Percentiles rank a stretch among this genome's conserved stretches.
phyloP scores from a whole-genome alignment of 73 alveolate genomes.

The Paramecium bursaria region DNA sequence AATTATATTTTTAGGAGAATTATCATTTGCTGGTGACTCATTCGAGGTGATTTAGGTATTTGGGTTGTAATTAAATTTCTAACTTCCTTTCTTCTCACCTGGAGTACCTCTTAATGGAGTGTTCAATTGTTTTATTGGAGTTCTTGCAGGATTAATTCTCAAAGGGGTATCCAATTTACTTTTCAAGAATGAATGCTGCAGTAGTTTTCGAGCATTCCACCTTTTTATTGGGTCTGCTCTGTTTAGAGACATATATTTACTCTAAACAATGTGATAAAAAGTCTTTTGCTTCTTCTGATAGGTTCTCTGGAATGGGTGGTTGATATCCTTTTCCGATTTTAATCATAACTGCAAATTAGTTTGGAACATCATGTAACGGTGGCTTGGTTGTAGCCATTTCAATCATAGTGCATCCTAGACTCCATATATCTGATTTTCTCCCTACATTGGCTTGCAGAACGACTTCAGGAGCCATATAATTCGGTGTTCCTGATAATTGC shows the following conservation, averaged over 20 bases:
- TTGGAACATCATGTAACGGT: conserved; percentile 71
- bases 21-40: too few species aligned
- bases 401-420: conserved; percentile 82
- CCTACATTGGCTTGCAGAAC: conserved; percentile 78
- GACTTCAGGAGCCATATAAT: conserved; percentile 97
- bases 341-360: conserved; percentile 49
- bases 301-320: conserved; percentile 63
- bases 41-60: too few species aligned
- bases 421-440: conserved; percentile 82
- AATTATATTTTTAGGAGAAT: too few species aligned
- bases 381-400: conserved; percentile 81
- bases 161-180: conserved; percentile 8
- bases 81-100: too few species aligned
- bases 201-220: conserved; percentile 46
- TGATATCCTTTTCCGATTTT: conserved; percentile 50
- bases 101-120: conserved; percentile 4
- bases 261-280: conserved; percentile 64
- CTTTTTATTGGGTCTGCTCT: conserved; percentile 15
- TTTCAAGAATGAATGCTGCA: conserved; percentile 18
- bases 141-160: too few species aligned
- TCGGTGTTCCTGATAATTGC: conserved; percentile 65
- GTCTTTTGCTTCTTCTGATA: conserved; percentile 34
- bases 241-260: background rate
- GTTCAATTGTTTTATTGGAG: too few species aligned
- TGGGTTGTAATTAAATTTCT: too few species aligned